Evolutionary conservation across 2,329 filamentous ascomycete species (phyloP), one percentile per base, ranked within the genome.

Genomic region (Erysiphe neolycopersici): DNA sequence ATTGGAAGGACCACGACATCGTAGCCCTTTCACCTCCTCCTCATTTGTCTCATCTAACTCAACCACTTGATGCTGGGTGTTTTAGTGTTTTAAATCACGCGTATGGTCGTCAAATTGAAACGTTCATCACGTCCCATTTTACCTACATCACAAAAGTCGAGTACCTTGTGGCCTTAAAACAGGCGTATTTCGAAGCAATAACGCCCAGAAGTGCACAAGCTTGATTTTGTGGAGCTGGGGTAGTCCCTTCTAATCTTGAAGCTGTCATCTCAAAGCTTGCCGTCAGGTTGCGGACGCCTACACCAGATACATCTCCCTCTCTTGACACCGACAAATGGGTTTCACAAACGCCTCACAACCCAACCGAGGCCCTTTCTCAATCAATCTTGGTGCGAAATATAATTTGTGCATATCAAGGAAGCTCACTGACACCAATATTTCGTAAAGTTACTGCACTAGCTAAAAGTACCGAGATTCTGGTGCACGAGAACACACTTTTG

Each of bases 221-320:
- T 14, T 2, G 31, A 11, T 32, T 32, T 8, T 3, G 31, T 12
- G 31, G 31, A 12, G 52, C 56, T 41, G 30, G 58, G 18, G 47
- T 60, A 48, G 47, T 57, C 43, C 57, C 53, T 47, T 50, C 53
- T 40, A 44, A 59, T 18, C 22, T 18, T 12, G 9, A 41, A 30
- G 39, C 39, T 13, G 22, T 41, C 22, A 12, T 41, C 31, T 30
- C 30, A 41, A 41, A 56, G 51, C 56, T 59, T 47, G 46, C 54
- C 43, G 40, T 53, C 14, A 47, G 47, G 45, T 49, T 52, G 45
- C 46, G 45, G 44, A 54, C 52, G 44, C 48, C 46, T 45, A 47
- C 44, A 44, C 45, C 48, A 31, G 19, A 45, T 38, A 42, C 40
- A 37, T 42, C 42, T 32, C 42, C 42, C 36, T 11, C 45, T 43